Evolutionary conservation across 345 rosid genomes (phyloP).

Genomic region (Eucalyptus erythrocorys): DNA sequence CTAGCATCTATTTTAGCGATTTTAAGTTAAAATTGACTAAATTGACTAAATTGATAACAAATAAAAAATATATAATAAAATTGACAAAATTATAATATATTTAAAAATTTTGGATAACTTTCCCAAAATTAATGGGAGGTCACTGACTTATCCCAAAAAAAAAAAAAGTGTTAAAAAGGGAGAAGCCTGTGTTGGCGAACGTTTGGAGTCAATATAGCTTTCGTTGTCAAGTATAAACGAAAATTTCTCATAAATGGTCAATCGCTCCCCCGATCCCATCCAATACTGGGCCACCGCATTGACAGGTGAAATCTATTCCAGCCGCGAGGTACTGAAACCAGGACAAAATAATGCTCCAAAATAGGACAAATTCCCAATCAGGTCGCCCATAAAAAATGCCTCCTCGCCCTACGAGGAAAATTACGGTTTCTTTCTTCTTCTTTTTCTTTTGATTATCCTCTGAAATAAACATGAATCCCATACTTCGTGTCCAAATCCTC

Average conservation of each 20-base stretch:
- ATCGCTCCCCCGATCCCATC: background rate
- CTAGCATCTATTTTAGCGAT: too few relatives aligned
- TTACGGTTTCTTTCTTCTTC: background rate
- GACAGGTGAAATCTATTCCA: background rate
- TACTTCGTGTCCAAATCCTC: background rate
- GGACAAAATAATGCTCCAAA: background rate
- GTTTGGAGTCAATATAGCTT: background rate
- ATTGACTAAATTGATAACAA: too few relatives aligned
- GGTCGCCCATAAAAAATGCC: background rate
- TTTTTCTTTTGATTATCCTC: background rate
- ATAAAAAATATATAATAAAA: too few relatives aligned
- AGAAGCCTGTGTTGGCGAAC: too few relatives aligned
- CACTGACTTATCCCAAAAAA: too few relatives aligned
- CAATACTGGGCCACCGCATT: background rate
- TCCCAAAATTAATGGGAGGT: too few relatives aligned
- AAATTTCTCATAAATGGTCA: background rate
- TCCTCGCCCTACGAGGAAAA: background rate
- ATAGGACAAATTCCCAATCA: background rate
- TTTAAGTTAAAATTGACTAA: too few relatives aligned
- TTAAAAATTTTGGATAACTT: too few relatives aligned
- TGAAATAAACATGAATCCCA: background rate
- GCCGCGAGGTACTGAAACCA: background rate
- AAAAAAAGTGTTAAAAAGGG: too few relatives aligned
- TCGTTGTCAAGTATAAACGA: background rate
- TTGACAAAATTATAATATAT: too few relatives aligned